These are phyloP conservation scores for Penicillium malachiteum DNA, from an alignment of 495 filamentous ascomycete species.

Conservation along the genomic window DNA sequence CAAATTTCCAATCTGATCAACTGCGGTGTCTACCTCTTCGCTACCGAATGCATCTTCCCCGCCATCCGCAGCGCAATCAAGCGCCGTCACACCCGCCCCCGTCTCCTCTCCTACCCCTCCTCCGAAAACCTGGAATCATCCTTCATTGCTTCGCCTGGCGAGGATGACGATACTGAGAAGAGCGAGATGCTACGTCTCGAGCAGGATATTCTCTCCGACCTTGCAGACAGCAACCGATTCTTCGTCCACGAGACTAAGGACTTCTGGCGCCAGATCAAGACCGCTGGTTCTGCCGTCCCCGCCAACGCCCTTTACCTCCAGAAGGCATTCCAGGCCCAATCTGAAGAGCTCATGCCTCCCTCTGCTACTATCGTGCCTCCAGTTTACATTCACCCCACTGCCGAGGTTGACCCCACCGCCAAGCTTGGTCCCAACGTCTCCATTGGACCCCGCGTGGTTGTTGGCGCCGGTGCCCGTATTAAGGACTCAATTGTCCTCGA, in stretches of 20 bases:
- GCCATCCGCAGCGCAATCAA: slow-evolving; percentile 95
- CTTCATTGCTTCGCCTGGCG: slow-evolving; percentile 67
- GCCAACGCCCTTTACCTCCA: slow-evolving; percentile 97
- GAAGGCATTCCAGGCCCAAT: slow-evolving; percentile 84
- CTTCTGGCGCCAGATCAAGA: slow-evolving; percentile 99
- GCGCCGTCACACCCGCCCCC: slow-evolving; percentile 86
- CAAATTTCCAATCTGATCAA: slow-evolving; percentile 99
- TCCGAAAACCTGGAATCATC: slow-evolving; percentile 87
- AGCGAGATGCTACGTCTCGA: slow-evolving; percentile 92
- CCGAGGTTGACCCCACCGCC: slow-evolving; percentile 86
- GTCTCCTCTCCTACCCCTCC: slow-evolving; percentile 89
- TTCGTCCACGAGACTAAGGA: slow-evolving; percentile 98
- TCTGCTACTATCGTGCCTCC: slow-evolving; percentile 89
- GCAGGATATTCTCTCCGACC: slow-evolving; percentile 94
- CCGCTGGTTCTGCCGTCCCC: slow-evolving; percentile 93
- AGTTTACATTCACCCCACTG: slow-evolving; percentile 97
- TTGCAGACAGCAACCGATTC: slow-evolving; percentile 97
- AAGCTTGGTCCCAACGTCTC: slow-evolving; percentile 97
- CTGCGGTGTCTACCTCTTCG: slow-evolving; percentile 97
- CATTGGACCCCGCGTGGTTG: slow-evolving; percentile 78
- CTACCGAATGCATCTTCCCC: slow-evolving; percentile 93
- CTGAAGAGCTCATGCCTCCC: slow-evolving; percentile 77
- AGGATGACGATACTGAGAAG: slow-evolving; percentile 71
- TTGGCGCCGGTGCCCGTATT: slow-evolving; percentile 86
- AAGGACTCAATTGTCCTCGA: slow-evolving; percentile 97